phyloP scores from a whole-genome alignment of 805 yeast genomes.

The Kazachstania bromeliacearum region DNA sequence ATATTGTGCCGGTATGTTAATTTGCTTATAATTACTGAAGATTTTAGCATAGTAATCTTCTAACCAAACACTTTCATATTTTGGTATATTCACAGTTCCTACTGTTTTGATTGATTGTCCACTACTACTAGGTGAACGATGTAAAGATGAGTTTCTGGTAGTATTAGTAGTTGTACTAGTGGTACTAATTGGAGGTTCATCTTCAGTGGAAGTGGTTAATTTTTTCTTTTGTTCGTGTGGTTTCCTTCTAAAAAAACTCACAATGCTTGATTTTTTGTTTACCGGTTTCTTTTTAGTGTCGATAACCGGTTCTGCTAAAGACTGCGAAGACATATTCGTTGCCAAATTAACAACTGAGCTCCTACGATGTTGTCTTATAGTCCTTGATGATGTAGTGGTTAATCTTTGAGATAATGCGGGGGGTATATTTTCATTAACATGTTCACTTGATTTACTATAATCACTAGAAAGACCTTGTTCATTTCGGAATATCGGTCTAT shows the following conservation, averaged over 20 bases:
- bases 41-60: conserved; percentile 19
- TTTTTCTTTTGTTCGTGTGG: neutral
- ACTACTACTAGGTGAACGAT: neutral
- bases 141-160: conserved; percentile 2
- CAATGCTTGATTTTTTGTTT: conserved; percentile 17
- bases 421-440: neutral
- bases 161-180: neutral
- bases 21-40: conserved; percentile 19
- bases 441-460: neutral
- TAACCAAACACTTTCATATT: conserved; percentile 17
- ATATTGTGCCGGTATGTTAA: conserved; percentile 20
- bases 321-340: neutral
- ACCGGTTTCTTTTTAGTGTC: neutral
- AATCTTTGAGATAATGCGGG: neutral
- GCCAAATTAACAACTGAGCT: too few relatives aligned
- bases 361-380: too few relatives aligned
- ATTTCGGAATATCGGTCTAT: conserved; percentile 7
- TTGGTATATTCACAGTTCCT: neutral
- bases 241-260: conserved; percentile 23
- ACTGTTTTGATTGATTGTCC: conserved; percentile 3
- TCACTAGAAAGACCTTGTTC: conserved; percentile 1
- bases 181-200: neutral
- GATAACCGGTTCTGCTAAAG: neutral
- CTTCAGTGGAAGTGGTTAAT: neutral
- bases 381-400: neutral